These are phyloP conservation scores for Cystobasidium slooffiae DNA, from an alignment of 1,284 basidiomycete species.

Conservation along the genomic window DNA sequence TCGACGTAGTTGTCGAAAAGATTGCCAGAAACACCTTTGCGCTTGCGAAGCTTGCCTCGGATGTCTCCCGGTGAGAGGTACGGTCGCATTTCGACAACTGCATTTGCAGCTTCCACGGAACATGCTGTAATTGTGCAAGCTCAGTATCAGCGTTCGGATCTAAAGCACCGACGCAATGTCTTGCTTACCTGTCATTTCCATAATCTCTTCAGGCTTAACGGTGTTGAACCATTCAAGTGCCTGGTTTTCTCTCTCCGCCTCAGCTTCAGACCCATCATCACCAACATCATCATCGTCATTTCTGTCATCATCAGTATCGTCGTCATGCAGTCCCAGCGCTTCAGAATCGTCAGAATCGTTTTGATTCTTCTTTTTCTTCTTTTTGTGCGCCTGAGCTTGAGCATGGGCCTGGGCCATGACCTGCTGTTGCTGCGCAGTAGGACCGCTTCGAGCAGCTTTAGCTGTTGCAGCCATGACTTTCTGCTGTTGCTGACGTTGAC, in stretches of 20 bases:
- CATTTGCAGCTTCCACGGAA: slow-evolving; percentile 75
- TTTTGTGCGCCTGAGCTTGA: slow-evolving; percentile 3
- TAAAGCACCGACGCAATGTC: not conserved
- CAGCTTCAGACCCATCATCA: slow-evolving; percentile 49
- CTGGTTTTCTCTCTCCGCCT: slow-evolving; percentile 58
- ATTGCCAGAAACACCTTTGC: slow-evolving; percentile 87
- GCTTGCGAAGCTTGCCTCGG: slow-evolving; percentile 76
- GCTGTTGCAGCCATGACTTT: slow-evolving; percentile 33
- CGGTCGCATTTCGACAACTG: slow-evolving; percentile 79
- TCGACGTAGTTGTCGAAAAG: slow-evolving; percentile 88
- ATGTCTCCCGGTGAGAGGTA: slow-evolving; percentile 80
- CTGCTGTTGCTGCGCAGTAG: slow-evolving; percentile 17
- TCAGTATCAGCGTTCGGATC: too few relatives aligned
- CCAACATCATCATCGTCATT: slow-evolving; percentile 39
- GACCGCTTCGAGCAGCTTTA: slow-evolving; percentile 24
- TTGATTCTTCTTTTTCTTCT: slow-evolving; percentile 37
- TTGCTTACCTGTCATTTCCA: slow-evolving; percentile 81
- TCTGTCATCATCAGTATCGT: slow-evolving; percentile 31
- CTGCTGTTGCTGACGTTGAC: slow-evolving; percentile 23
- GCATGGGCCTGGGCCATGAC: not conserved
- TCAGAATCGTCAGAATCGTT: slow-evolving; percentile 9
- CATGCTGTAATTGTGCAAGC: slow-evolving; percentile 66
- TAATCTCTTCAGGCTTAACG: slow-evolving; percentile 71
- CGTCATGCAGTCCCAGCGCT: slow-evolving; percentile 24
- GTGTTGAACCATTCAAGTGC: slow-evolving; percentile 87